Base-by-base conservation (phyloP, 2,329 filamentous ascomycete genomes). In the Sarocladium kiliense region DNA sequence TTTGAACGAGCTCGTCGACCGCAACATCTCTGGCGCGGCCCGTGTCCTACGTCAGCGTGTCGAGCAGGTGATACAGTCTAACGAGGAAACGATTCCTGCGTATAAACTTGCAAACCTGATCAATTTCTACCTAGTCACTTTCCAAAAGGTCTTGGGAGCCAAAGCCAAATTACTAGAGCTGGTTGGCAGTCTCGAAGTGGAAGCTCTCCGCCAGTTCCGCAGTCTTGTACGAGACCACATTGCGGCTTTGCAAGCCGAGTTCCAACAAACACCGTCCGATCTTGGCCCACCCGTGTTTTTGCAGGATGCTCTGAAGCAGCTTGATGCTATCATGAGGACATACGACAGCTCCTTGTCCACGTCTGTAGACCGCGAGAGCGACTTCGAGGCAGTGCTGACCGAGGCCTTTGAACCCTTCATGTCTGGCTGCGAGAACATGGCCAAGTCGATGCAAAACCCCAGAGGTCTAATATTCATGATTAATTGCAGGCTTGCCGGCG, bases 41-140 rank as follows among this genome's bases (percentile, higher is more conserved):
- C 84, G 90, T 21, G 83, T 92, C n/a, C 72, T 97, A n/a, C 85
- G 89, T 25, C 92, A 97, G 68, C 82, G 93, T 30, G 85, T 95
- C 54, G 92, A 97, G 68, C 89, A 97, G 64, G 89, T 96, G 19
- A 87, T 97, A 16, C 91, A 96, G 63, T 89, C 88, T 58, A 93
- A 96, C 67, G 92, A 97, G 62, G 92, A 97, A 57, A 87, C 87
- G 0, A 89, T 95, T 19, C 76, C 91, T 50, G 87, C 91, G 32
- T 99, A 96, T 74, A 94, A 91, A 67, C 84, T 97, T 39, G 86
- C 90, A 11, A 97, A 96, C 63, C 77, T 99, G 1, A 79, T 97
- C 41, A 85, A 84, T 39, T 99, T 99, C 71, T 99, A 99, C 72
- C 85, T 84, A 27, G 79, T 84, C 58, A 97, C 92, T 1, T 97